Evolutionary conservation across 208 protist genomes (phyloP).

Genomic region (Trypanosoma boissoni): DNA sequence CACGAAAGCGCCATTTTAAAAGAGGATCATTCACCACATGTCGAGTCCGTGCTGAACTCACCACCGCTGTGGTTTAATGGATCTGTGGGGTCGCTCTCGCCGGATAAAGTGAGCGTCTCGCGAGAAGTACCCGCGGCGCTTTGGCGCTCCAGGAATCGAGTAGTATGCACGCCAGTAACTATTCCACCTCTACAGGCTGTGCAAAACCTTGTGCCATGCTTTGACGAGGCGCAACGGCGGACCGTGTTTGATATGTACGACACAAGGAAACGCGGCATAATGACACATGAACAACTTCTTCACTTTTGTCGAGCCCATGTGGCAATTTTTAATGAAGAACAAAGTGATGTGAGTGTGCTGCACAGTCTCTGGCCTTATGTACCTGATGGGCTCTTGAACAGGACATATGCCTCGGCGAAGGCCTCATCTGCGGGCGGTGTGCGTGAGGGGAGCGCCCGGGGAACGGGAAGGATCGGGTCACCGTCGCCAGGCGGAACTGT

Average conservation of each 20-base stretch:
- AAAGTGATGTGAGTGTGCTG: conserved; percentile 25
- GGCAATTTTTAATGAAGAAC: conserved; percentile 22
- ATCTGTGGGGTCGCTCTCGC: no score
- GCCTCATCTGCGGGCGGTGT: no score
- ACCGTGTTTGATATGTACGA: conserved; percentile 34
- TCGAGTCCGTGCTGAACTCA: no score
- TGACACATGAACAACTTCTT: conserved; percentile 28
- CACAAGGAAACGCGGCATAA: conserved; percentile 18
- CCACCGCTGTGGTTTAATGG: no score
- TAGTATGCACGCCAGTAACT: background rate
- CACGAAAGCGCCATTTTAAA: background rate
- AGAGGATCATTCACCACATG: no score
- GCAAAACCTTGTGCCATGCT: conserved; percentile 30
- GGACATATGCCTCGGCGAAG: background rate
- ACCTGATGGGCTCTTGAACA: background rate
- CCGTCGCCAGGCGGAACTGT: no score
- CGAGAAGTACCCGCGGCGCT: background rate
- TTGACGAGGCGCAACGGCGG: conserved; percentile 21
- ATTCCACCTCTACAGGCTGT: background rate
- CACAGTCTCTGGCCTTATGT: conserved; percentile 28
- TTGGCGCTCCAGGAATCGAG: background rate
- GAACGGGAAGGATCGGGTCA: no score
- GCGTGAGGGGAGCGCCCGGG: no score
- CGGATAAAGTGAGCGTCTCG: no score
- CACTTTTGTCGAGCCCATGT: conserved; percentile 39